Evolutionary conservation across 305 asterid genomes (phyloP), one percentile per base, ranked within the genome.

Genomic region (Caryopteris hybrid): DNA sequence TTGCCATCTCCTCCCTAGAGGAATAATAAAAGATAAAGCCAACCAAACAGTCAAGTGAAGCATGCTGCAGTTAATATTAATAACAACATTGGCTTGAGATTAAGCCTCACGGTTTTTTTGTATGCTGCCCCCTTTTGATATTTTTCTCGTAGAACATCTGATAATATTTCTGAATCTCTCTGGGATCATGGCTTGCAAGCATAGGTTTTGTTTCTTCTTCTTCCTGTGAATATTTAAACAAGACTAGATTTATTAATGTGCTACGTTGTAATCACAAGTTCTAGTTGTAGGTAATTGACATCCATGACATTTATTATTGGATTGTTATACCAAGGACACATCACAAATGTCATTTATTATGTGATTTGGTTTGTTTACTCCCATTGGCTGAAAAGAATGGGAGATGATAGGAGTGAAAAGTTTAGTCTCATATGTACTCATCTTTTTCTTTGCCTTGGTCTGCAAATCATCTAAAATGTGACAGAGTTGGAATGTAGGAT

Each of bases 1-100:
- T 92, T 23, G 95, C 95, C 90, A 92, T 88, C 78, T 90, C 96
- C 85, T 88, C 96, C 81, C 98, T 92, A 60, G 62, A 65, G 69
- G 62, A 64, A 72, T 51, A 46, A 39, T 14, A 54, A 31, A 42
- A 64, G 12, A 29, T 69, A 36, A 6, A 23, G 48, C 34, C 18
- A 64, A 29, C 47, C 27, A 50, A 62, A 55, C 25, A 69, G 29
- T 18, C 56, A 38, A 72, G 42, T 21, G 18, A 51, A 47, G 52
- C 36, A 41, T 45, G 20, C 63, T 23, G 66, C 51, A 53, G 20
- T 33, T 54, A 56, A 51, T 61, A 14, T 43, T 38, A 50, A 51
- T 43, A 33, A 61, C 12, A 42, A 39, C 9, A 51, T 38, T 25
- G 41, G 27, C 16, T 43, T 22, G 65, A 61, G 56, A 55, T 53